Evolutionary conservation across 106 monocot genomes (phyloP).

Genomic region (Acorus calamus): DNA sequence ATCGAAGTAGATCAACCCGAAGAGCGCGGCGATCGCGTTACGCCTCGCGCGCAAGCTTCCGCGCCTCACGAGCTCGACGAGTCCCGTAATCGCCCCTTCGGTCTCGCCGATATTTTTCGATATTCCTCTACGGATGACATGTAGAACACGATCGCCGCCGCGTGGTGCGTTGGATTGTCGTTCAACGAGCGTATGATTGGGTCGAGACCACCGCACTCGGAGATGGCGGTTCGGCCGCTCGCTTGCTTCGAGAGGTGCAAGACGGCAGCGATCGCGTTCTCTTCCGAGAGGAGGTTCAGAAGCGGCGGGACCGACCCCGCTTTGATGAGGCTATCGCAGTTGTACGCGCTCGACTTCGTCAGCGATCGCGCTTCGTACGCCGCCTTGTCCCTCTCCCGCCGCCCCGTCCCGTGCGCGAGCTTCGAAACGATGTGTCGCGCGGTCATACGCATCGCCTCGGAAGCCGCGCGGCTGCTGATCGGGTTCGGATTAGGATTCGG

Average conservation of each 20-base stretch:
- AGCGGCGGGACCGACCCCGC: constrained; percentile 54
- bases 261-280: constrained; percentile 42
- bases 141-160: constrained; percentile 73
- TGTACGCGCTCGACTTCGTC: constrained; percentile 40
- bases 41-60: constrained; percentile 47
- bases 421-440: constrained; percentile 25
- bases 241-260: constrained; percentile 60
- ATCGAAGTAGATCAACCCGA: constrained; percentile 31
- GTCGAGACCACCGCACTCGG: constrained; percentile 31
- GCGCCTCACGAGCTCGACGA: constrained; percentile 35
- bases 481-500: constrained; percentile 3
- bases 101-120: constrained; percentile 43
- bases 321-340: constrained; percentile 53
- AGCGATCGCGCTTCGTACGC: constrained; percentile 51
- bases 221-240: constrained; percentile 39
- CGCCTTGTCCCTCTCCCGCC: constrained; percentile 33
- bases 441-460: constrained; percentile 29
- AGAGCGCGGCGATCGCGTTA: constrained; percentile 48
- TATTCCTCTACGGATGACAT: constrained; percentile 46
- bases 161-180: constrained; percentile 41
- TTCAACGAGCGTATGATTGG: constrained; percentile 30
- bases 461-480: constrained; percentile 14
- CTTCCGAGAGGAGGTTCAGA: constrained; percentile 43
- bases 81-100: constrained; percentile 41
- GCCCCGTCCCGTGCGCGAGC: constrained; percentile 19